A percentile compares a stretch with the other conserved stretches of the same genome.
Evolutionary conservation across 306 rosid genomes (phyloP).

Genomic region (Malus sylvestris): DNA sequence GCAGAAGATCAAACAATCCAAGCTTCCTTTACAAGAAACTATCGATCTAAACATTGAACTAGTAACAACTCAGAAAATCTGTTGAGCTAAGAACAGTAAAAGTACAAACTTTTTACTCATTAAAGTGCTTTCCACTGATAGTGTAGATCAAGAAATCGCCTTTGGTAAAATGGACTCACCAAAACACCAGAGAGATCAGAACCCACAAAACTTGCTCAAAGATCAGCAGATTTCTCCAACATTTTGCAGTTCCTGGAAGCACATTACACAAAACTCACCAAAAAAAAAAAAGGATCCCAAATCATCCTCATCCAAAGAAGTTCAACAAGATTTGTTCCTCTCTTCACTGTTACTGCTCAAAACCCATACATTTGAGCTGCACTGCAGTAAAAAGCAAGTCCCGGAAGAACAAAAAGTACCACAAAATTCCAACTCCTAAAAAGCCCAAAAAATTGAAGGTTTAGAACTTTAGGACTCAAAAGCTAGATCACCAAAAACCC

Average conservation of each 20-base stretch:
- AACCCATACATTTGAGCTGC: constrained; percentile 6
- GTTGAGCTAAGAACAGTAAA: background rate
- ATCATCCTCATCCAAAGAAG: constrained; percentile 1
- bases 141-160: constrained; percentile 8
- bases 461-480: constrained; percentile 4
- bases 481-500: background rate
- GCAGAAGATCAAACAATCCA: constrained; percentile 6
- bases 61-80: background rate
- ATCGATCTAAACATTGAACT: constrained; percentile 10
- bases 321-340: constrained; percentile 3
- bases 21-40: background rate
- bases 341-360: constrained; percentile 10
- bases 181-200: background rate
- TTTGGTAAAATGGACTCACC: background rate
- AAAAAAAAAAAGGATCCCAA: background rate
- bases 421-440: background rate
- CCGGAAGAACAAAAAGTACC: constrained; percentile 2
- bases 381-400: background rate
- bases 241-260: background rate
- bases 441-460: constrained; percentile 5
- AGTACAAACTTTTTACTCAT: background rate
- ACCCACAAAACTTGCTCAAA: background rate
- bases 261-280: background rate
- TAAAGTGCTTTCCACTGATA: background rate
- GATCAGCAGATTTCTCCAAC: background rate